phyloP scores from a whole-genome alignment of 1,284 basidiomycete species.

The Marasmius fiardii region DNA sequence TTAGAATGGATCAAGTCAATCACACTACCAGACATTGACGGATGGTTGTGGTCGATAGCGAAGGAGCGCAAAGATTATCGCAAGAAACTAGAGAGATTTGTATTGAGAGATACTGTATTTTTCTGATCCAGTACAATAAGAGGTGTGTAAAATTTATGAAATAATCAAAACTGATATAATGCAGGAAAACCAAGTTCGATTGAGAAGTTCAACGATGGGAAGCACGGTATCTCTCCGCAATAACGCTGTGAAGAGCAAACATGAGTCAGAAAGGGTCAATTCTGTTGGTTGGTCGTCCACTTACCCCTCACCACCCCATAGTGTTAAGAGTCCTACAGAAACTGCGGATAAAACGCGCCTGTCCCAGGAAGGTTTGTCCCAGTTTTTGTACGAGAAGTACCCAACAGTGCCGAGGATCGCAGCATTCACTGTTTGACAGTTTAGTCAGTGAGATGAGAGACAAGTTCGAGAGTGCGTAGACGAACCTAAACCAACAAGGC shows the following conservation, averaged over 20 bases:
- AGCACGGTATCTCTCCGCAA: slow-evolving; percentile 28
- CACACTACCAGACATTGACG: slow-evolving; percentile 58
- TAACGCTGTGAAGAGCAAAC: slow-evolving; percentile 17
- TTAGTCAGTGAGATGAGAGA: background rate
- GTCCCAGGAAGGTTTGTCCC: slow-evolving; percentile 72
- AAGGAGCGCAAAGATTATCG: slow-evolving; percentile 73
- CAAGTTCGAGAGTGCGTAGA: slow-evolving; percentile 10
- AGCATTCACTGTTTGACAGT: slow-evolving; percentile 58
- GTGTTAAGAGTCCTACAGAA: slow-evolving; percentile 58
- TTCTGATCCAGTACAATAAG: slow-evolving; percentile 39
- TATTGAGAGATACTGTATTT: slow-evolving; percentile 57
- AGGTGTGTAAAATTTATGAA: background rate
- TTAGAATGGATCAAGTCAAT: slow-evolving; percentile 54
- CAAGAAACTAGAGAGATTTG: slow-evolving; percentile 54
- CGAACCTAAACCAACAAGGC: slow-evolving; percentile 63
- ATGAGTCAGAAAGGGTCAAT: background rate
- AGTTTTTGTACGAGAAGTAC: slow-evolving; percentile 68
- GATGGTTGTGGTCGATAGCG: slow-evolving; percentile 75
- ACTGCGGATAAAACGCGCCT: slow-evolving; percentile 60
- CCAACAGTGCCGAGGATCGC: slow-evolving; percentile 66
- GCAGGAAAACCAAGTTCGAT: too few species aligned
- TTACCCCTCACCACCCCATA: slow-evolving; percentile 73
- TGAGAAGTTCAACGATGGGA: background rate
- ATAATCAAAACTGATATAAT: background rate
- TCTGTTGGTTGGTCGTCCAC: slow-evolving; percentile 17